A percentile compares a stretch with the other conserved stretches of the same genome.
Evolutionary conservation across 2,329 filamentous ascomycete genomes (phyloP).

Genomic region (Exophiala xenobiotica): DNA sequence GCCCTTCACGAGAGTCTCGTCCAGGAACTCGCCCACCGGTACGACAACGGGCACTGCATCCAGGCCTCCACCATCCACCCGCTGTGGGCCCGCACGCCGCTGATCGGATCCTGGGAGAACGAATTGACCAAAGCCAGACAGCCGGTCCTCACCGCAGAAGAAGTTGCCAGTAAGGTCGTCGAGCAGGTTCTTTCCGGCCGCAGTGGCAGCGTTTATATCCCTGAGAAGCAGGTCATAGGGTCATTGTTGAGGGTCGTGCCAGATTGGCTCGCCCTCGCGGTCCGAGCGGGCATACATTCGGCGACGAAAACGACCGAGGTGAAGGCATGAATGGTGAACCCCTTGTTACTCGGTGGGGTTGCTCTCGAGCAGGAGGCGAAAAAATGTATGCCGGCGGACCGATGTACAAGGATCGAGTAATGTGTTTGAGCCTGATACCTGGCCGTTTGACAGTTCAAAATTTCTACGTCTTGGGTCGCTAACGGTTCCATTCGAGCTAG

Average conservation of each 20-base stretch:
- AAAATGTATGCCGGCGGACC: too few relatives aligned
- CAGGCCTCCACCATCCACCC: slow-evolving; percentile 25
- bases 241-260: slow-evolving; percentile 51
- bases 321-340: too few relatives aligned
- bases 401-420: too few relatives aligned
- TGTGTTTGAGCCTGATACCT: too few relatives aligned
- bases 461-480: too few relatives aligned
- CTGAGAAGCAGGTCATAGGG: slow-evolving; percentile 21
- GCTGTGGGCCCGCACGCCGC: slow-evolving; percentile 22
- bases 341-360: too few relatives aligned
- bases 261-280: slow-evolving; percentile 54
- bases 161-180: slow-evolving; percentile 63
- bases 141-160: slow-evolving; percentile 32
- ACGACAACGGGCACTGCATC: slow-evolving; percentile 37
- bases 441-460: too few relatives aligned
- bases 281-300: not conserved
- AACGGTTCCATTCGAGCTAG: too few relatives aligned
- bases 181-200: slow-evolving; percentile 52
- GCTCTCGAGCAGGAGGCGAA: too few relatives aligned
- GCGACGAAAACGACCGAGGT: slow-evolving; percentile 1
- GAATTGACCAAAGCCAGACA: slow-evolving; percentile 55
- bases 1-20: slow-evolving; percentile 66
- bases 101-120: slow-evolving; percentile 51
- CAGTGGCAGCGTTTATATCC: slow-evolving; percentile 39
- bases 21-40: slow-evolving; percentile 58